Base-by-base conservation (phyloP, 1,284 basidiomycete species). In the Pseudozyma pruni region DNA sequence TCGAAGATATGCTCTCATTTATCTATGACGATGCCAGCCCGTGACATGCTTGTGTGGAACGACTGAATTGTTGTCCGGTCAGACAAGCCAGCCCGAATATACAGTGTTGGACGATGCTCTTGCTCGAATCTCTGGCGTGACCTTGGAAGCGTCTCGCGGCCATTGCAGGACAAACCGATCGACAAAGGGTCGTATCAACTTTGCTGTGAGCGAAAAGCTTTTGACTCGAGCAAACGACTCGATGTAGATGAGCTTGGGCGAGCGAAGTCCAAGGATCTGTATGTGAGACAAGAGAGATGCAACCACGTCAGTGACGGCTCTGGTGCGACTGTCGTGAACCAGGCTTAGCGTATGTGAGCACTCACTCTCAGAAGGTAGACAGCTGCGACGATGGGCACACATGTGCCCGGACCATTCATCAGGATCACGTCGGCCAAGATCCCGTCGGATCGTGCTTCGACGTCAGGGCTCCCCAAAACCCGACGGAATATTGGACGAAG, bases 381-480 rank as follows among this genome's bases (percentile, higher is more conserved):
- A 0, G 91, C 88, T 7, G 87, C 62, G 49, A 90, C 92, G 16
- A 98, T 86, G 2, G 91, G 86, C 31, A 95, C 89, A 79, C 92
- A 95, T 3, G 95, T 98, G 9, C 94, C 96, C 0, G 96, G 96
- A 7, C 96, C 96, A 82, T 98, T 98, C 39, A 98, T 83, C 49
- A 99, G 83, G 23, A 98, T 84, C 22, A 93, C 85, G 61, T 97
- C 93, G 13, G 89, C 88, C 76, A 62, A 14, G 14, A 48, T 37
- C 0, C 44, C 27, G n/a, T 34, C 10, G 29, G n/a, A 32, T 38
- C 22, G 11, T n/a, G 22, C 44, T 5, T 10, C 8, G 38, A 14
- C 29, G 19, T 2, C 17, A 17, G 2, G 41, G 16, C 29, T 13
- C 13, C 23, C 7, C 16, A 37, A 10, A n/a, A n/a, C n/a, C n/a